Evolutionary conservation across 2,329 filamentous ascomycete genomes (phyloP).

Genomic region (Fusarium metavorans): DNA sequence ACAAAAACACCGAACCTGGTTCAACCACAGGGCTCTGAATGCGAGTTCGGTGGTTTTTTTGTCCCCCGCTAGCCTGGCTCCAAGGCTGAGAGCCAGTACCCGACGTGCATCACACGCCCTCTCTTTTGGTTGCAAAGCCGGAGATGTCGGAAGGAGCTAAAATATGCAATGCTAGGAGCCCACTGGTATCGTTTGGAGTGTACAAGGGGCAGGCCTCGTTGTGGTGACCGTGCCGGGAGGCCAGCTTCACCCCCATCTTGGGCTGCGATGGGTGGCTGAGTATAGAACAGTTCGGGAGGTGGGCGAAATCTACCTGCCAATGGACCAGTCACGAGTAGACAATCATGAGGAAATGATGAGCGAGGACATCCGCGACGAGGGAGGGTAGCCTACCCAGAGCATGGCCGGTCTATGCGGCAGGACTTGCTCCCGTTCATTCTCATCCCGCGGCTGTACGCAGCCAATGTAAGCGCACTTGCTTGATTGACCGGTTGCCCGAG

Average conservation of each 20-base stretch:
- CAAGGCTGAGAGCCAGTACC: not conserved
- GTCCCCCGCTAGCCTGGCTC: not conserved
- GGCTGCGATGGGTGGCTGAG: not conserved
- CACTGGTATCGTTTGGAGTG: not conserved
- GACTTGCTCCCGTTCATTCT: too few species aligned
- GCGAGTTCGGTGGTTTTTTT: too few species aligned
- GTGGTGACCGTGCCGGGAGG: not conserved
- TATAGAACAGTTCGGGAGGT: not conserved
- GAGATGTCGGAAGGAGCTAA: not conserved
- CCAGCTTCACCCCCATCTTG: not conserved
- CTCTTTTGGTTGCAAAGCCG: not conserved
- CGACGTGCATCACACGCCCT: not conserved
- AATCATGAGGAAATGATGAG: too few species aligned
- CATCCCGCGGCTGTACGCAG: too few species aligned
- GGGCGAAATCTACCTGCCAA: slow-evolving; percentile 1
- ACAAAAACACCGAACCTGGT: not conserved
- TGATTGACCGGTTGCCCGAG: too few species aligned
- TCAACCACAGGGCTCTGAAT: too few species aligned
- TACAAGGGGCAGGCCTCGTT: not conserved
- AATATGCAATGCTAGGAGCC: not conserved
- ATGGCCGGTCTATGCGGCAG: too few species aligned
- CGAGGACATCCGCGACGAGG: too few species aligned
- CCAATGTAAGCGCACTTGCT: too few species aligned
- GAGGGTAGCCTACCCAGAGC: too few species aligned
- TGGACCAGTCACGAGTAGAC: not conserved